Percentiles rank a stretch among this genome's conserved stretches.
These are phyloP conservation scores for Backusella macrospora DNA, from an alignment of 192 early-diverging fungal genomes.

Conservation along the genomic window DNA sequence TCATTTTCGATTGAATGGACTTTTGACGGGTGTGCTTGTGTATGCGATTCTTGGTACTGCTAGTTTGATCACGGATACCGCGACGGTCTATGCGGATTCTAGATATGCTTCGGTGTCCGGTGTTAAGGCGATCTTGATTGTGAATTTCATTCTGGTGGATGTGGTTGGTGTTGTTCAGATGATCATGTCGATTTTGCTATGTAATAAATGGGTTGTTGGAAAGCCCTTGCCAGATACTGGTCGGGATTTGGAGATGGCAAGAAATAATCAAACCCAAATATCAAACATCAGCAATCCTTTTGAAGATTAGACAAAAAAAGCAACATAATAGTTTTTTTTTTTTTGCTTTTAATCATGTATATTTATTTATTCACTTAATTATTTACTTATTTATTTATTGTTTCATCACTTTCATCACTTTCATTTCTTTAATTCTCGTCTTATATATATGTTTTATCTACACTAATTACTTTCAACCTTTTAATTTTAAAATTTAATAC, in stretches of 20 bases:
- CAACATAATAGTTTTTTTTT: background rate
- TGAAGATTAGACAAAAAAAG: background rate
- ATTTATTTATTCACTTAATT: too few species aligned
- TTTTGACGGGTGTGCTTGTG: background rate
- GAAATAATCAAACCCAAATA: background rate
- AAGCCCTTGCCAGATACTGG: background rate
- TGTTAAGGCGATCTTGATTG: background rate
- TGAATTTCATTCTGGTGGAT: background rate
- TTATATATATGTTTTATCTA: too few species aligned
- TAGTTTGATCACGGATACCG: background rate
- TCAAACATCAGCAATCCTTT: constrained; percentile 11
- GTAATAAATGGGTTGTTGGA: constrained; percentile 5
- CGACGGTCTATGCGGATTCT: background rate
- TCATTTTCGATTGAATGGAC: background rate
- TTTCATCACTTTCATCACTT: too few species aligned
- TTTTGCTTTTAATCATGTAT: background rate
- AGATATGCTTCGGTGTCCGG: background rate
- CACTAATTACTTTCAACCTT: too few species aligned
- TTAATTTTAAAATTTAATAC: background rate
- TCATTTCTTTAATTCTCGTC: too few species aligned
- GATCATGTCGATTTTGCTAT: background rate
- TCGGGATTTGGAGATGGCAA: background rate
- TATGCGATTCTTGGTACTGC: background rate
- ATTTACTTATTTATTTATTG: too few species aligned
- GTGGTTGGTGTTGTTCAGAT: background rate